Evolutionary conservation across 2,329 filamentous ascomycete genomes (phyloP).

Genomic region (Apiospora sp.): DNA sequence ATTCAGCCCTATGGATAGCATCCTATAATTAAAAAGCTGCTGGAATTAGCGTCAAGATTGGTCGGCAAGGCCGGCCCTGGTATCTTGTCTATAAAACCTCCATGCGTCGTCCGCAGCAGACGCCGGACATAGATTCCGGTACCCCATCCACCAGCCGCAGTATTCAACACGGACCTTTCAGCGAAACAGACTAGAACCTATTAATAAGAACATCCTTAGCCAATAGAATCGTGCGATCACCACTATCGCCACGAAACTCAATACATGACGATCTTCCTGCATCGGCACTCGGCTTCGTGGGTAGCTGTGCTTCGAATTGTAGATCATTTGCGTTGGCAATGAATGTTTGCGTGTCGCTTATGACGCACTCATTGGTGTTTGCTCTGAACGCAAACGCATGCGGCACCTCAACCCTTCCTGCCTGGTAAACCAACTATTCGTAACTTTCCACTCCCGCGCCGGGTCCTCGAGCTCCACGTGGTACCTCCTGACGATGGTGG

Average conservation of each 20-base stretch:
- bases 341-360: no score
- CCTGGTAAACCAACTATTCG: background rate
- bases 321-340: no score
- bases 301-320: no score
- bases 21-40: background rate
- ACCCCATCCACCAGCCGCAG: background rate
- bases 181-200: background rate
- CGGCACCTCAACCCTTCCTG: background rate
- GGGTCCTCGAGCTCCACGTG: slow-evolving; percentile 31
- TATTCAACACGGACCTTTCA: background rate
- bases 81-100: background rate
- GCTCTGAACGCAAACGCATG: background rate
- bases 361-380: background rate
- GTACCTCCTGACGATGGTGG: slow-evolving; percentile 49
- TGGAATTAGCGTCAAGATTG: background rate
- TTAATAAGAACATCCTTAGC: background rate
- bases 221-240: background rate
- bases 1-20: background rate
- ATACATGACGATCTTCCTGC: background rate
- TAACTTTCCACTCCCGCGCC: background rate
- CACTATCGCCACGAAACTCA: background rate
- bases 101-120: background rate
- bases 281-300: no score
- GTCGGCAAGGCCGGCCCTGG: background rate
- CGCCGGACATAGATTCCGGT: background rate